phyloP scores from a whole-genome alignment of 148 eudicot species.

The Limonium bicolor region DNA sequence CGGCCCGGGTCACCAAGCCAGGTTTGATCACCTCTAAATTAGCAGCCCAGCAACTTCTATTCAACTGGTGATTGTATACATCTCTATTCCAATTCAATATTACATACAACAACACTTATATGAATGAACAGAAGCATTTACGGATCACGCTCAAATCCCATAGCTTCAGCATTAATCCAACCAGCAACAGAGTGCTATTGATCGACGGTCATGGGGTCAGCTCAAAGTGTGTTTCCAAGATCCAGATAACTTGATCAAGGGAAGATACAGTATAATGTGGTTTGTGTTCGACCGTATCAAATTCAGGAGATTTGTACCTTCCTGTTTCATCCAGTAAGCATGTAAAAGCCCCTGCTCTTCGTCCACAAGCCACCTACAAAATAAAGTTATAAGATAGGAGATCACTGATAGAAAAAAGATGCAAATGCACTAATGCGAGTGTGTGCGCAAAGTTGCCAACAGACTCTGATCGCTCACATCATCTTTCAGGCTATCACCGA shows the following conservation, averaged over 20 bases:
- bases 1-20: no score
- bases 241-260: slow-evolving; percentile 43
- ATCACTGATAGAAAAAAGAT: not conserved
- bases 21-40: no score
- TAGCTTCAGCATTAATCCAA: no score
- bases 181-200: not conserved
- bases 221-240: slow-evolving; percentile 52
- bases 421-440: not conserved
- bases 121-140: no score
- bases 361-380: slow-evolving; percentile 84
- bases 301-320: slow-evolving; percentile 60
- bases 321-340: slow-evolving; percentile 91
- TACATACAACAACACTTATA: no score
- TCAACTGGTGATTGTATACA: no score
- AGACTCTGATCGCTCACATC: slow-evolving; percentile 46
- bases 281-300: slow-evolving; percentile 34
- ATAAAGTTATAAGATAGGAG: not conserved
- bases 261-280: slow-evolving; percentile 81
- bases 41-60: no score
- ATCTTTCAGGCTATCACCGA: slow-evolving; percentile 97
- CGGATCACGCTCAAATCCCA: no score
- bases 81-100: no score
- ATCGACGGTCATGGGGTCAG: slow-evolving; percentile 28
- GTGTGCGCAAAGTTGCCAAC: not conserved
- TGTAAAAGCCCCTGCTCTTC: slow-evolving; percentile 78